Evolutionary conservation across 2,329 filamentous ascomycete species (phyloP).

Genomic region (Stagonosporopsis vannaccii): DNA sequence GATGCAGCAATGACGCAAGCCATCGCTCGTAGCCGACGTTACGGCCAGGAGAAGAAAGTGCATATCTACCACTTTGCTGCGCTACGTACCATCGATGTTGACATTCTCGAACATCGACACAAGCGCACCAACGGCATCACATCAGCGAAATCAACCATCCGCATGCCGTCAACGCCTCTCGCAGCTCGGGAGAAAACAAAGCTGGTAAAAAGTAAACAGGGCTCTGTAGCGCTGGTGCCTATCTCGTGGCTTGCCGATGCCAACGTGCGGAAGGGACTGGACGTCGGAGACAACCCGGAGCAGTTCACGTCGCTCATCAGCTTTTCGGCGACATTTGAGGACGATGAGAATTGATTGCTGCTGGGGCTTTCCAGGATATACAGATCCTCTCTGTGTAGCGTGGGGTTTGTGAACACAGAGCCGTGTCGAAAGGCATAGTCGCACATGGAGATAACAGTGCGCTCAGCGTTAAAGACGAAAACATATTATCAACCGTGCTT

Average conservation of each 20-base stretch:
- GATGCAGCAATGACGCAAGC: slow-evolving; percentile 68
- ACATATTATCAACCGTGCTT: no score
- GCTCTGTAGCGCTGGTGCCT: slow-evolving; percentile 37
- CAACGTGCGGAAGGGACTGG: slow-evolving; percentile 15
- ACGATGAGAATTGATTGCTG: slow-evolving; percentile 18
- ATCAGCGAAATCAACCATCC: not conserved
- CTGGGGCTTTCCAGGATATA: not conserved
- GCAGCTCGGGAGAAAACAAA: slow-evolving; percentile 28
- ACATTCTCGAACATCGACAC: slow-evolving; percentile 56
- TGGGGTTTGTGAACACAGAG: not conserved
- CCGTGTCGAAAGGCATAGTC: not conserved
- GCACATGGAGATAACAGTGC: no score
- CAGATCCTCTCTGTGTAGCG: not conserved
- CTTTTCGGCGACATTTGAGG: slow-evolving; percentile 38
- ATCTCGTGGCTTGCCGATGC: slow-evolving; percentile 33
- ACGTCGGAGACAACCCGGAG: slow-evolving; percentile 20
- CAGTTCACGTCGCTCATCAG: slow-evolving; percentile 38
- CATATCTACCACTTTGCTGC: slow-evolving; percentile 78
- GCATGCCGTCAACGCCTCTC: slow-evolving; percentile 11
- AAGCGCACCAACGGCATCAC: slow-evolving; percentile 36
- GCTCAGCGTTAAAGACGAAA: no score
- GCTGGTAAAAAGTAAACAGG: slow-evolving; percentile 24
- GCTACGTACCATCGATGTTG: slow-evolving; percentile 68
- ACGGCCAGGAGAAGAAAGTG: slow-evolving; percentile 64
- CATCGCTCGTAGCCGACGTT: slow-evolving; percentile 66